Evolutionary conservation across 2,329 filamentous ascomycete genomes (phyloP).

Genomic region (Escovopsis sp.): DNA sequence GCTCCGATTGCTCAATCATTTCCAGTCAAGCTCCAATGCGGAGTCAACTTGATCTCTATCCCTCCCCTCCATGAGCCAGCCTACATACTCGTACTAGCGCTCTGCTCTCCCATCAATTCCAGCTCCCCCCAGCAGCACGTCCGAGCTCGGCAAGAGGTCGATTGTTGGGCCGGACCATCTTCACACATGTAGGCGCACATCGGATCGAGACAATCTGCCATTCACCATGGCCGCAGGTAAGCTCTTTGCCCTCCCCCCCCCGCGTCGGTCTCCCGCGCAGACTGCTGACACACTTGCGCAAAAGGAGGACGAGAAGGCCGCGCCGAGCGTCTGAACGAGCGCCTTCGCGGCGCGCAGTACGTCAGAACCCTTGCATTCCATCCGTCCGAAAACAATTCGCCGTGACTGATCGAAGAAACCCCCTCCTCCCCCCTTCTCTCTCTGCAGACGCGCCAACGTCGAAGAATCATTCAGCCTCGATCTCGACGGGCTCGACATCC

Average conservation of each 20-base stretch:
- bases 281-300: neutral
- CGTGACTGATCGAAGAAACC: neutral
- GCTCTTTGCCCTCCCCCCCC: too few relatives aligned
- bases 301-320: conserved; percentile 35
- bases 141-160: neutral
- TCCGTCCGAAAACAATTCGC: too few relatives aligned
- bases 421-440: too few relatives aligned
- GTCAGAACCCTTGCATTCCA: conserved; percentile 10
- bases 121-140: too few relatives aligned
- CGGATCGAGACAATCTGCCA: neutral
- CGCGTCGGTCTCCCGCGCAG: too few relatives aligned
- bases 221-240: conserved; percentile 22
- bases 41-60: too few relatives aligned
- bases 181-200: conserved; percentile 4
- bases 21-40: too few relatives aligned
- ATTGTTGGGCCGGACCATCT: neutral
- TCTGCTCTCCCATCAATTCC: too few relatives aligned
- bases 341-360: conserved; percentile 50
- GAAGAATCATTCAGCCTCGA: conserved; percentile 44
- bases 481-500: conserved; percentile 26
- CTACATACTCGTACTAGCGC: too few relatives aligned
- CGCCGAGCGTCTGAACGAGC: conserved; percentile 48
- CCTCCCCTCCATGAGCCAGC: too few relatives aligned
- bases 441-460: conserved; percentile 37
- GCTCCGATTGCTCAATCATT: too few relatives aligned